Evolutionary conservation across 129 eudicot genomes (phyloP), one percentile per base, ranked within the genome.

Genomic region (Sambucus nigra): DNA sequence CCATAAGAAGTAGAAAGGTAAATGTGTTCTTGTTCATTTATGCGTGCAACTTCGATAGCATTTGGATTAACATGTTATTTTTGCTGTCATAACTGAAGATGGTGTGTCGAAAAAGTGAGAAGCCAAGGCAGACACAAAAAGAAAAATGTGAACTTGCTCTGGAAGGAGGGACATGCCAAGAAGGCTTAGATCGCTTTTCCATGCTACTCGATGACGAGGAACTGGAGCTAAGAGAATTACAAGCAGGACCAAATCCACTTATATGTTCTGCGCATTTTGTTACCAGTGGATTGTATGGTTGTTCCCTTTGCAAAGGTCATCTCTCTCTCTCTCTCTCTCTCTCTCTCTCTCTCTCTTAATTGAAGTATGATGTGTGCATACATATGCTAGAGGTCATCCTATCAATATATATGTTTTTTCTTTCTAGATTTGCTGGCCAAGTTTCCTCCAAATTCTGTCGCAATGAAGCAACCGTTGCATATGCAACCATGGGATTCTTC

Each of bases 261-360:
- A 60, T 73, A 25, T 72, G 86, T 65, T 75, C 84, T 60, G 82
- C 85, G 24, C 94, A 91, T 67, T 76, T 85, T 44, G 59, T 81
- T 56, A 67, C 72, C 47, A 73, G 53, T 82, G 75, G 78, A 44
- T 47, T 68, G 67, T 82, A 76, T 68, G 82, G 84, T 29, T 91
- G 99, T 63, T 72, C 99, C 22, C 86, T 91, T 53, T 91, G 95
- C 80, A 91, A 91, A 86, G 95, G 99, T 91, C 22, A 38, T 60
- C 48, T 24, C 51, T 46, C 27, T 46, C 26, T 23, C 42, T 41
- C 31, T 47, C 65, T 61, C 10, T 20, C 19, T 50, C 15, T 35
- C 27, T 39, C 28, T 49, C 21, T 40, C 2, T 60, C 7, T 18
- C 35, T 17, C 19, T 20, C 31, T 17, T 15, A 16, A 45, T 24